Base-by-base conservation (phyloP, 2,329 filamentous ascomycete genomes). In the Exophiala viscosa region DNA sequence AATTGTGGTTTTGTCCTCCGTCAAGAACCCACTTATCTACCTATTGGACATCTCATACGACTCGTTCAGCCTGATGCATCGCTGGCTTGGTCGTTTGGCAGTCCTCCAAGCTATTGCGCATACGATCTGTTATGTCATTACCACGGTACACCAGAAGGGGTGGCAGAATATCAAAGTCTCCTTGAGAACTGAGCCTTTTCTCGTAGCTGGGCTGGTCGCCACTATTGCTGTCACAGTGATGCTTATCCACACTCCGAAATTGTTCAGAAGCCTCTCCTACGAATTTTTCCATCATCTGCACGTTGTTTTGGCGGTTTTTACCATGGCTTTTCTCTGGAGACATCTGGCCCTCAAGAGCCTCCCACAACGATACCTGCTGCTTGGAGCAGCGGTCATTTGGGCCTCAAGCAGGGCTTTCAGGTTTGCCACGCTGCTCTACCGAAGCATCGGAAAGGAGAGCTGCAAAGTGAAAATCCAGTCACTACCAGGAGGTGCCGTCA, bases 201-300 rank as follows among this genome's bases (percentile, higher is more conserved):
- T 73, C 20, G 55, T 66, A 15, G 67, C 64, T 47, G 76, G 76
- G n/a, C 62, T 77, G 48, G 67, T 77, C 59, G 66, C 67, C 50
- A 62, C 64, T n/a, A 67, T 81, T 44, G 78, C 81, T 34, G 80
- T 96, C 66, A 62, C 81, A 36, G 67, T 87, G 40, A 76, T 97
- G 41, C 65, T 87, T 48, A 64, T 95, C 46, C 75, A 86, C 23
- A 86, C 90, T 8, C 74, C 87, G 48, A 92, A 90, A 2, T 86
- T 90, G 0, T 67, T 99, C 46, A 85, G 93, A 56, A 92, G 96
- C 70, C 90, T 91, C 35, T 96, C 96, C 68, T 99, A 99, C 74
- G 93, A 99, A 73, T 95, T 90, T 1, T 99, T 99, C 73, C 80
- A 97, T 63, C 89, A 88, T 67, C 72, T 86, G 28, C 93, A 97